Percentiles rank a stretch among this genome's conserved stretches.
Conservation (phyloP, 108 stramenopile genomes). For the Stephanodiscus triporus region DNA sequence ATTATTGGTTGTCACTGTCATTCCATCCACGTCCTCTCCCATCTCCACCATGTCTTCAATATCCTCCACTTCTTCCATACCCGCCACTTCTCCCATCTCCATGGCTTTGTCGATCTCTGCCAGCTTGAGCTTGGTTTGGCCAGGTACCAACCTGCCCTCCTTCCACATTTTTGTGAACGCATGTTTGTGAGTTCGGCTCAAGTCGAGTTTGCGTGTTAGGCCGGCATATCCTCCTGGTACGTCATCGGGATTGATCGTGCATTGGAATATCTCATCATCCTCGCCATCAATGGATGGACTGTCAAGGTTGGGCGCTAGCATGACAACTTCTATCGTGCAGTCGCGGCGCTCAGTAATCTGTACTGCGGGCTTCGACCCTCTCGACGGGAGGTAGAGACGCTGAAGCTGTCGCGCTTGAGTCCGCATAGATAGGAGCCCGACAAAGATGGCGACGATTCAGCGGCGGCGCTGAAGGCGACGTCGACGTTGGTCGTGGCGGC, state of each 20-base stretch:
- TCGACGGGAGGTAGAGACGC: no score
- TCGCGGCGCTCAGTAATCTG: neutral
- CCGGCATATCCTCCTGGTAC: slow-evolving; percentile 3
- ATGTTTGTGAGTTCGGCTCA: neutral
- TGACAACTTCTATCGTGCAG: slow-evolving; percentile 9
- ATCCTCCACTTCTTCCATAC: no score
- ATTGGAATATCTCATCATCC: slow-evolving; percentile 4
- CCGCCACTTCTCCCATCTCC: neutral
- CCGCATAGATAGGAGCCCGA: neutral
- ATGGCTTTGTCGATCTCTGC: neutral
- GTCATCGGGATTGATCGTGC: neutral
- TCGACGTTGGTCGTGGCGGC: neutral
- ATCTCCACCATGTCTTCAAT: no score
- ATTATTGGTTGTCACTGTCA: neutral
- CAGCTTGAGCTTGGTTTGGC: neutral
- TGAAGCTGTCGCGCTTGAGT: neutral
- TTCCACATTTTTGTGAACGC: slow-evolving; percentile 2
- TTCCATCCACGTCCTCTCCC: neutral
- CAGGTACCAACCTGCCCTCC: neutral
- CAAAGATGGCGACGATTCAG: neutral
- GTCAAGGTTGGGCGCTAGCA: slow-evolving; percentile 3
- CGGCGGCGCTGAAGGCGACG: neutral
- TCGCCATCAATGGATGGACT: neutral
- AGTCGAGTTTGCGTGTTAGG: neutral
- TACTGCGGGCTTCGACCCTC: no score